A percentile compares a stretch with the other conserved stretches of the same genome.
These are phyloP conservation scores for Nicotiana obtusifolia DNA, from an alignment of 257 asterid species.

Conservation along the genomic window DNA sequence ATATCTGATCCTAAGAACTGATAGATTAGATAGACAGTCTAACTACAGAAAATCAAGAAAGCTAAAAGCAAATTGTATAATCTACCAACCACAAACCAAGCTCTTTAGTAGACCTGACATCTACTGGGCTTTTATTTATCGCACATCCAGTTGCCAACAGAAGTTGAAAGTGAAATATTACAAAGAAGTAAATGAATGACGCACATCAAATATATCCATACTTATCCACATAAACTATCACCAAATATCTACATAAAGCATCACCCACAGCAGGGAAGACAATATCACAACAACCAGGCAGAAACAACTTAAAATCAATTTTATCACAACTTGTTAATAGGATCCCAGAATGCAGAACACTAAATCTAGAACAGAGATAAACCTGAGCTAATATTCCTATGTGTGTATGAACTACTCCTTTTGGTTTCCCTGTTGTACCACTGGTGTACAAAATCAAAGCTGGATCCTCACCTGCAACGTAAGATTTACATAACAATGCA, in stretches of 20 bases:
- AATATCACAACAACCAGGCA: not conserved
- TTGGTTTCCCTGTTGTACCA: constrained; percentile 92
- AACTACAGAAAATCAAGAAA: not conserved
- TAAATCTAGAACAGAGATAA: not conserved
- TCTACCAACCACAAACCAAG: not conserved
- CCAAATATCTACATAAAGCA: not conserved
- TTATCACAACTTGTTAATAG: not conserved
- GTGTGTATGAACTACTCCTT: constrained; percentile 94
- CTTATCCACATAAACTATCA: not conserved
- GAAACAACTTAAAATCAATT: not conserved
- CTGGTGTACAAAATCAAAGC: constrained; percentile 84
- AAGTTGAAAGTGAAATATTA: not conserved
- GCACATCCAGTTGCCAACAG: not conserved
- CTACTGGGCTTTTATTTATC: too few relatives aligned
- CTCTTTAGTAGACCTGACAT: not conserved
- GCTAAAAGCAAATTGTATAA: not conserved
- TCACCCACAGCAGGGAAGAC: not conserved
- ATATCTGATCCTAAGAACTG: not conserved
- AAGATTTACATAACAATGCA: constrained; percentile 10
- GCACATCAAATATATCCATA: not conserved
- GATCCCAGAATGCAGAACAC: not conserved
- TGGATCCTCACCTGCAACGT: constrained; percentile 55
- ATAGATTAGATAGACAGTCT: not conserved
- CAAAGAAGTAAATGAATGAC: not conserved
- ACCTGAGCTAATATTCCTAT: constrained; percentile 82